These are phyloP conservation scores for Magnolia kwangsiensis DNA, from an alignment of 164 flowering plant species.

Conservation along the genomic window DNA sequence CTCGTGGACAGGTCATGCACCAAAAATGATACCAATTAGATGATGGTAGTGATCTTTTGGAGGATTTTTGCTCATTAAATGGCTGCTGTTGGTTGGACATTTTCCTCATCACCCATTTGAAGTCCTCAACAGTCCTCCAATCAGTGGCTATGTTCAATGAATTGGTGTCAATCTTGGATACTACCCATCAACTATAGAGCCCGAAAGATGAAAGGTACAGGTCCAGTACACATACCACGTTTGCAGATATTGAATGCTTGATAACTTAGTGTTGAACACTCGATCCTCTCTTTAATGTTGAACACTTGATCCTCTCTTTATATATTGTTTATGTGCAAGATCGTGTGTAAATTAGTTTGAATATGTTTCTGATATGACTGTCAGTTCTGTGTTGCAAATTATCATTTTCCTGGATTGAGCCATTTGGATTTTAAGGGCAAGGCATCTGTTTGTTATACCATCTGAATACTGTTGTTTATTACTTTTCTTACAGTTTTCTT, in stretches of 20 bases:
- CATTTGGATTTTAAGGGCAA: neutral
- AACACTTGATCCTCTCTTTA: too few relatives aligned
- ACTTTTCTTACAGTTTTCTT: too few relatives aligned
- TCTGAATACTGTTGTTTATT: neutral
- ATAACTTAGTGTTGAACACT: neutral
- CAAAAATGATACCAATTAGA: too few relatives aligned
- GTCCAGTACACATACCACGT: neutral
- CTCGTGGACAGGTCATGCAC: too few relatives aligned
- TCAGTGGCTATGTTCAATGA: neutral
- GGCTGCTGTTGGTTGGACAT: too few relatives aligned
- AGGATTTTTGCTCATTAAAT: too few relatives aligned
- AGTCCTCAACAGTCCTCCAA: neutral
- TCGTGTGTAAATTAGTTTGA: neutral
- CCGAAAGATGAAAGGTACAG: neutral
- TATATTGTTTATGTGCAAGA: too few relatives aligned
- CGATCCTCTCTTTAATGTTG: too few relatives aligned
- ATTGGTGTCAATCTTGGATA: neutral
- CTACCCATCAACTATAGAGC: neutral
- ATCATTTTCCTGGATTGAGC: neutral
- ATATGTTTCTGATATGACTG: neutral
- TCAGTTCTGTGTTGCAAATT: neutral
- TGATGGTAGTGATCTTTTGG: too few relatives aligned
- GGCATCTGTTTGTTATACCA: neutral
- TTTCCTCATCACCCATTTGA: neutral
- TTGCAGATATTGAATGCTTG: neutral